A percentile compares a stretch with the other conserved stretches of the same genome.
Conservation (phyloP, 192 early-diverging fungal species). For the Backusella mclennaniae region DNA sequence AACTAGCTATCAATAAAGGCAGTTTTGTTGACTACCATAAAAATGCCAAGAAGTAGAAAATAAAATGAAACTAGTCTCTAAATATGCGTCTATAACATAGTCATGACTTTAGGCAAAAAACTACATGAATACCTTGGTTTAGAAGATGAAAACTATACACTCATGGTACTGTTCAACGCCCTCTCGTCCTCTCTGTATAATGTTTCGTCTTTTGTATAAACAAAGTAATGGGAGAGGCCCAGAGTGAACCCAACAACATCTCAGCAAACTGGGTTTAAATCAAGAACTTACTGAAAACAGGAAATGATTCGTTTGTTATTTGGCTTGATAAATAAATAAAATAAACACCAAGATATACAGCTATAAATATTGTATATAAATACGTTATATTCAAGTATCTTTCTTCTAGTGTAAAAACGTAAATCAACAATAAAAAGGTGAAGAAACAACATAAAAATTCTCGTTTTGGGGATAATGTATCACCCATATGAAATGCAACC, state of each 20-base stretch:
- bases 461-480: constrained; percentile 7
- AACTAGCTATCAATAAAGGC: neutral
- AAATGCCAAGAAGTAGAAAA: neutral
- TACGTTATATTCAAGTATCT: neutral
- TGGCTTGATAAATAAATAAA: neutral
- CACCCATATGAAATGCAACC: neutral
- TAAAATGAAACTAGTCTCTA: neutral
- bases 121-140: neutral
- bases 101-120: neutral
- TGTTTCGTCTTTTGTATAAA: neutral
- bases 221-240: neutral
- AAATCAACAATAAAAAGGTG: neutral
- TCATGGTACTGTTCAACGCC: neutral
- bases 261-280: neutral
- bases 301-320: neutral
- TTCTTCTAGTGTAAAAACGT: neutral
- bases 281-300: neutral
- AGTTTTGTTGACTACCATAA: neutral
- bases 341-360: neutral
- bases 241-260: neutral
- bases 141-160: neutral
- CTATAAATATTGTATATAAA: neutral
- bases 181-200: neutral
- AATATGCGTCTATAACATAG: neutral
- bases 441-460: neutral